Evolutionary conservation across 1,284 basidiomycete species (phyloP).

Genomic region (Irpex sp.): DNA sequence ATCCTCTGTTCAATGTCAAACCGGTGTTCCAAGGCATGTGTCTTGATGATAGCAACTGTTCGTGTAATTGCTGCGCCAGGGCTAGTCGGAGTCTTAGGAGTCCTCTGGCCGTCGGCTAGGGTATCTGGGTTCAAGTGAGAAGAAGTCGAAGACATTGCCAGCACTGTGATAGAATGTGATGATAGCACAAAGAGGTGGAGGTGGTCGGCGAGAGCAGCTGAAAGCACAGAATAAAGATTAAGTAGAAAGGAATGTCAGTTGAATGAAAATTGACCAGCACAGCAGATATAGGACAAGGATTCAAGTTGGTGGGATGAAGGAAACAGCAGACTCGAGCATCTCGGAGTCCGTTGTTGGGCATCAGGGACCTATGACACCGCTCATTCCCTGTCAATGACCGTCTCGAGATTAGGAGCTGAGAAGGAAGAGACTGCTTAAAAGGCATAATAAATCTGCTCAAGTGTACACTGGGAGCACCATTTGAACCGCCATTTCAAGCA

Average conservation of each 20-base stretch:
- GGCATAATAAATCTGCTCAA: too few relatives aligned
- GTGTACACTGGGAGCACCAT: too few relatives aligned
- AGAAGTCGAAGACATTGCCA: slow-evolving; percentile 1
- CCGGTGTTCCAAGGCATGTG: slow-evolving; percentile 62
- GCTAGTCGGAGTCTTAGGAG: slow-evolving; percentile 6
- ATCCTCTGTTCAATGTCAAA: slow-evolving; percentile 76
- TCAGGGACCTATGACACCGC: slow-evolving; percentile 1
- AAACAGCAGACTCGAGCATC: not conserved
- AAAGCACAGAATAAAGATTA: slow-evolving; percentile 2
- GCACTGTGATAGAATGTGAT: not conserved
- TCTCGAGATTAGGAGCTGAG: too few relatives aligned
- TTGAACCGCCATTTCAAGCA: too few relatives aligned
- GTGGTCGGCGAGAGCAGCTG: not conserved
- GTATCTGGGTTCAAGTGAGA: not conserved
- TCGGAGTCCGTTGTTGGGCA: not conserved
- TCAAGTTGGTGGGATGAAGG: slow-evolving; percentile 1
- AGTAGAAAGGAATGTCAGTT: not conserved
- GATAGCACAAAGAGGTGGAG: not conserved
- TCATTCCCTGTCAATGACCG: too few relatives aligned
- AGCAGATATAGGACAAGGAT: not conserved
- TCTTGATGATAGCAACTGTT: slow-evolving; percentile 77
- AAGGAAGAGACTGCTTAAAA: too few relatives aligned
- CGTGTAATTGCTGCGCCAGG: slow-evolving; percentile 41
- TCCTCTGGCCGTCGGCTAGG: not conserved
- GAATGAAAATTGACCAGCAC: not conserved